These are phyloP conservation scores for Thelephora terrestris DNA, from an alignment of 1,284 basidiomycete genomes.

Conservation along the genomic window DNA sequence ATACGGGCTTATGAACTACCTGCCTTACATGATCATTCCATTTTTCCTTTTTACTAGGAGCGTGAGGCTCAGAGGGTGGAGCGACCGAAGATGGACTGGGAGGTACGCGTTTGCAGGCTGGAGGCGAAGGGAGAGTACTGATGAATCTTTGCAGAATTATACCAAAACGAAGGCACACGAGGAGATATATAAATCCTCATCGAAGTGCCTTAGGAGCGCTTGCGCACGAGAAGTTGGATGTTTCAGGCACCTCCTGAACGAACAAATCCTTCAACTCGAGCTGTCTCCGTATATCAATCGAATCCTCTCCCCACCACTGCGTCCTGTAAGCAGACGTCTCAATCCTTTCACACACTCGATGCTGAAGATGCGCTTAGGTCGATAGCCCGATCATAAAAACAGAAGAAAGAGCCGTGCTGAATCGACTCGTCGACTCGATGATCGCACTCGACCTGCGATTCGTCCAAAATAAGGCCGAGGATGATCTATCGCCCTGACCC, in stretches of 20 bases:
- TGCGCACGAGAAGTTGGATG: conserved; percentile 40
- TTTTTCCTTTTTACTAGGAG: conserved; percentile 84
- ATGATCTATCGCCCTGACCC: conserved; percentile 89
- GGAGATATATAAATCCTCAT: conserved; percentile 75
- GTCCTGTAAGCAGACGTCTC: conserved; percentile 56
- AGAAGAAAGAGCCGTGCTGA: conserved; percentile 67
- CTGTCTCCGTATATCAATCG: conserved; percentile 86
- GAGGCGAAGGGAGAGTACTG: conserved; percentile 1
- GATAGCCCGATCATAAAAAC: conserved; percentile 86
- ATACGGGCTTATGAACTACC: conserved; percentile 72
- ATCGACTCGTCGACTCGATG: conserved; percentile 84
- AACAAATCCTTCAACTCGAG: conserved; percentile 68
- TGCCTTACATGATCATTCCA: conserved; percentile 78
- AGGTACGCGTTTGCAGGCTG: conserved; percentile 34
- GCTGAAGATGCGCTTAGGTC: conserved; percentile 38
- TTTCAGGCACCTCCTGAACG: conserved; percentile 53
- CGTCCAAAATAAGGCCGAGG: conserved; percentile 82
- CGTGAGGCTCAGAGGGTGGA: conserved; percentile 66
- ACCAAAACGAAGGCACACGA: conserved; percentile 70
- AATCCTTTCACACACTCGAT: not conserved
- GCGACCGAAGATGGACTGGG: conserved; percentile 78
- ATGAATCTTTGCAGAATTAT: conserved; percentile 38
- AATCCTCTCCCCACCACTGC: conserved; percentile 88
- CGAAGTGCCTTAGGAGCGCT: conserved; percentile 44
- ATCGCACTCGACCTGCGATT: conserved; percentile 81